A percentile compares a stretch with the other conserved stretches of the same genome.
Conservation (phyloP, 2,329 filamentous ascomycete species). For the Lachnellula arida region DNA sequence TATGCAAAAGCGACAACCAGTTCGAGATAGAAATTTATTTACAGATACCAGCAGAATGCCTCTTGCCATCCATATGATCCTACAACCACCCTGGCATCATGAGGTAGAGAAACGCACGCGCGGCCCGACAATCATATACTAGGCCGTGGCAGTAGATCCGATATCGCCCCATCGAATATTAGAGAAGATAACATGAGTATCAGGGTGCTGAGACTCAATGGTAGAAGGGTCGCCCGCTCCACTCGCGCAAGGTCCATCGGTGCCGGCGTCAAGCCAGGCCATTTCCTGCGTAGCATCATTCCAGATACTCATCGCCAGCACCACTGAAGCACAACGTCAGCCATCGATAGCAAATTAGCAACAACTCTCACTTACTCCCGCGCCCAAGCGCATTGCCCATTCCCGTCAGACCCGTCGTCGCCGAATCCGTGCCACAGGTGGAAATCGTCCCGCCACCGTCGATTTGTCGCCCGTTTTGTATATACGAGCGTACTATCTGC, state of each 20-base stretch:
- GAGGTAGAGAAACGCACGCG: background rate
- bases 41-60: too few relatives aligned
- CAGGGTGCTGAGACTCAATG: slow-evolving; percentile 43
- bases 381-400: slow-evolving; percentile 51
- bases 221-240: slow-evolving; percentile 47
- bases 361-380: slow-evolving; percentile 28
- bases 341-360: background rate
- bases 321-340: slow-evolving; percentile 38
- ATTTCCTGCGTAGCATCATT: slow-evolving; percentile 56
- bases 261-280: slow-evolving; percentile 58
- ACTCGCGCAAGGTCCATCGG: slow-evolving; percentile 48
- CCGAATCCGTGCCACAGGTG: slow-evolving; percentile 41
- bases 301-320: slow-evolving; percentile 57
- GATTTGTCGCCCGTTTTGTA: slow-evolving; percentile 46
- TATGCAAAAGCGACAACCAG: too few relatives aligned
- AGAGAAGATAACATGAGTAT: slow-evolving; percentile 49
- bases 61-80: too few relatives aligned
- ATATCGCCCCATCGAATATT: slow-evolving; percentile 58
- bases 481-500: slow-evolving; percentile 45
- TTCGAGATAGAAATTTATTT: too few relatives aligned
- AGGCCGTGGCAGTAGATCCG: slow-evolving; percentile 41
- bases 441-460: slow-evolving; percentile 46
- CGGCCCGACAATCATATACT: background rate
- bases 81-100: too few relatives aligned
- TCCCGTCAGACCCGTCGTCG: slow-evolving; percentile 48